phyloP scores from a whole-genome alignment of 2,329 filamentous ascomycete species.

The Malbranchea zuffiana region DNA sequence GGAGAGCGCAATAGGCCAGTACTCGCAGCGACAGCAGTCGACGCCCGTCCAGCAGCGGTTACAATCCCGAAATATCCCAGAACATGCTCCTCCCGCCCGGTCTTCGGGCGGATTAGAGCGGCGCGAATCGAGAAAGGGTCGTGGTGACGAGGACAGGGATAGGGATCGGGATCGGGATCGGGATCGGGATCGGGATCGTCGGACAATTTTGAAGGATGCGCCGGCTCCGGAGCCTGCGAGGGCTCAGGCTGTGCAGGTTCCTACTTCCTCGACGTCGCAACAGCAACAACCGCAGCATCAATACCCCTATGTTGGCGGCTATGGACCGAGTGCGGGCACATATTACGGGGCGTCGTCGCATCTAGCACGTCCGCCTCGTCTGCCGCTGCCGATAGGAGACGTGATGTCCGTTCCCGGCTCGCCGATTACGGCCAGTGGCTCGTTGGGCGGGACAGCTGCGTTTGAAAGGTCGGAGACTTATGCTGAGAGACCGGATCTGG shows the following conservation, averaged over 20 bases:
- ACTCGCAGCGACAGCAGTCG: conserved; percentile 26
- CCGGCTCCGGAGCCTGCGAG: conserved; percentile 26
- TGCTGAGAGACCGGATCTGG: conserved; percentile 46
- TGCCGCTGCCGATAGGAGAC: conserved; percentile 89
- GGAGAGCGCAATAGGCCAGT: conserved; percentile 34
- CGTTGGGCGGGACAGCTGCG: conserved; percentile 44
- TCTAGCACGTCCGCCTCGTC: conserved; percentile 58
- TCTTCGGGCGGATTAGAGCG: conserved; percentile 19
- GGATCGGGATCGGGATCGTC: conserved; percentile 22
- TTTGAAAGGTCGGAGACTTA: conserved; percentile 35
- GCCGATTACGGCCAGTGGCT: conserved; percentile 58
- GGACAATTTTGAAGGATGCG: conserved; percentile 5
- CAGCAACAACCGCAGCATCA: conserved; percentile 18
- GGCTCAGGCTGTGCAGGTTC: conserved; percentile 32
- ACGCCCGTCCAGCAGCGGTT: conserved; percentile 32
- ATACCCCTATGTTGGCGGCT: conserved; percentile 26
- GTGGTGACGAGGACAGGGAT: conserved; percentile 7
- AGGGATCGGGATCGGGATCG: conserved; percentile 5
- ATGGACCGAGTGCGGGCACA: conserved; percentile 40
- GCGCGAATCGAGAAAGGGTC: conserved; percentile 17
- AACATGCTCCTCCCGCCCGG: conserved; percentile 18
- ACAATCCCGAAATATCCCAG: conserved; percentile 30
- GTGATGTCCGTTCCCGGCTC: conserved; percentile 82
- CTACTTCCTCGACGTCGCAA: conserved; percentile 12
- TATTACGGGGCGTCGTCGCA: conserved; percentile 34